phyloP scores from a whole-genome alignment of 352 stramenopile genomes.

The Phytophthora pisi region DNA sequence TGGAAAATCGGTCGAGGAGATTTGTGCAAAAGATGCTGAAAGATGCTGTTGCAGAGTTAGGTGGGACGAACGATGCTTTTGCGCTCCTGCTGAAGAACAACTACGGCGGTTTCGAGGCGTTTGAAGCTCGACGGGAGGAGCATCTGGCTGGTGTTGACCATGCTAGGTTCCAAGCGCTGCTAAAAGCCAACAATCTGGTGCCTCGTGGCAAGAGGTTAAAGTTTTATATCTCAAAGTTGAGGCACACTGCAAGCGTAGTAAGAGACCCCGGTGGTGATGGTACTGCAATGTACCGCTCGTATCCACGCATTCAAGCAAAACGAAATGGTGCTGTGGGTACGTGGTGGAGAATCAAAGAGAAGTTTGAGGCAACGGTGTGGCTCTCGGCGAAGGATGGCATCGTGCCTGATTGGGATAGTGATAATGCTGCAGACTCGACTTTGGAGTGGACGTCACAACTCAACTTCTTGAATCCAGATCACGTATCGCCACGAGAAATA shows the following conservation, averaged over 20 bases:
- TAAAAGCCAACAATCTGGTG: constrained; percentile 6
- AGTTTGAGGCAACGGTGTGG: not conserved
- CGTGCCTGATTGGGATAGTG: not conserved
- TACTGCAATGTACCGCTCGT: constrained; percentile 1
- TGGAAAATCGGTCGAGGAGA: constrained; percentile 6
- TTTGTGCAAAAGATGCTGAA: constrained; percentile 6
- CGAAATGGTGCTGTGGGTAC: not conserved
- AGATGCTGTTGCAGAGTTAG: constrained; percentile 3
- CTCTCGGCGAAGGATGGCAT: not conserved
- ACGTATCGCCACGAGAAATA: not conserved
- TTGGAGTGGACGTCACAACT: constrained; percentile 5
- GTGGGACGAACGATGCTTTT: constrained; percentile 1
- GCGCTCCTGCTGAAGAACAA: constrained; percentile 9
- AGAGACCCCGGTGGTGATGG: not conserved
- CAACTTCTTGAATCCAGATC: constrained; percentile 11
- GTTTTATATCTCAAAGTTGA: constrained; percentile 14
- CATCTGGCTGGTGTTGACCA: constrained; percentile 2
- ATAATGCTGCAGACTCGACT: not conserved
- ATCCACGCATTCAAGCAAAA: not conserved
- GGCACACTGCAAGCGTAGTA: constrained; percentile 6
- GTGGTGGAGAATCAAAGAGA: constrained; percentile 1
- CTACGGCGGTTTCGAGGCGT: not conserved
- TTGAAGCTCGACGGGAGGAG: not conserved
- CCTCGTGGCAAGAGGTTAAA: constrained; percentile 6
- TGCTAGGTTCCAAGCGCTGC: constrained; percentile 11